A percentile compares a stretch with the other conserved stretches of the same genome.
Evolutionary conservation across 2,329 filamentous ascomycete genomes (phyloP).

Genomic region (Blastomyces gilchristii): DNA sequence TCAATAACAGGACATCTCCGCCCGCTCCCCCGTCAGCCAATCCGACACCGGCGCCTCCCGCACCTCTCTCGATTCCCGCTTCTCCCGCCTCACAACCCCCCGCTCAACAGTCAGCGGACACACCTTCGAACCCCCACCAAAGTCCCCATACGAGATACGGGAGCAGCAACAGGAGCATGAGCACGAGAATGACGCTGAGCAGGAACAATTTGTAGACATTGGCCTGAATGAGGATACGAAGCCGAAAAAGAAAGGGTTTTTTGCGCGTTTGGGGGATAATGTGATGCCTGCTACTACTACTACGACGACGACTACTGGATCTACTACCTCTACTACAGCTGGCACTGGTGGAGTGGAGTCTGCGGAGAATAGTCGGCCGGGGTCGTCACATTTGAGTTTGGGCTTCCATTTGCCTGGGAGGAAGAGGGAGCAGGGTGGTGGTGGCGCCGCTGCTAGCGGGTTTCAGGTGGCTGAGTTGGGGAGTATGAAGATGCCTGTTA

Average conservation of each 20-base stretch:
- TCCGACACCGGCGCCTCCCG: constrained; percentile 51
- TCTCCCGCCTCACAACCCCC: constrained; percentile 51
- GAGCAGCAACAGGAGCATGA: constrained; percentile 51
- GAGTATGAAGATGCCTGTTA: constrained; percentile 37
- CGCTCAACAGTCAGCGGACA: constrained; percentile 51
- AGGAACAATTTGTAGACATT: constrained; percentile 83
- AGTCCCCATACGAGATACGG: constrained; percentile 52
- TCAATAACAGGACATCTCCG: constrained; percentile 69
- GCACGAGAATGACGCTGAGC: constrained; percentile 44
- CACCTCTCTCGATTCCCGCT: constrained; percentile 69
- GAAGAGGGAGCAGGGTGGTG: constrained; percentile 57
- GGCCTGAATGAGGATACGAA: constrained; percentile 66
- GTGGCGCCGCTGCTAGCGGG: constrained; percentile 52
- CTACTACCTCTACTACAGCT: background rate
- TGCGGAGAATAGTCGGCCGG: constrained; percentile 32
- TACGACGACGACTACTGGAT: background rate
- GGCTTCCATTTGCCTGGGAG: constrained; percentile 60
- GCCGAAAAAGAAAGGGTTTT: constrained; percentile 58
- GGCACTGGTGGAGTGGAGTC: constrained; percentile 12
- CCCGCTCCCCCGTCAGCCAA: constrained; percentile 62
- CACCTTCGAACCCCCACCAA: constrained; percentile 41
- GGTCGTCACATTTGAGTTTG: constrained; percentile 34
- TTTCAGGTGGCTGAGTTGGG: constrained; percentile 64
- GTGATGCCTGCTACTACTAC: constrained; percentile 23
- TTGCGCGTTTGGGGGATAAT: constrained; percentile 61